Evolutionary conservation across 2,329 filamentous ascomycete genomes (phyloP), one percentile per base, ranked within the genome.

Genomic region (Epichloe elymi): DNA sequence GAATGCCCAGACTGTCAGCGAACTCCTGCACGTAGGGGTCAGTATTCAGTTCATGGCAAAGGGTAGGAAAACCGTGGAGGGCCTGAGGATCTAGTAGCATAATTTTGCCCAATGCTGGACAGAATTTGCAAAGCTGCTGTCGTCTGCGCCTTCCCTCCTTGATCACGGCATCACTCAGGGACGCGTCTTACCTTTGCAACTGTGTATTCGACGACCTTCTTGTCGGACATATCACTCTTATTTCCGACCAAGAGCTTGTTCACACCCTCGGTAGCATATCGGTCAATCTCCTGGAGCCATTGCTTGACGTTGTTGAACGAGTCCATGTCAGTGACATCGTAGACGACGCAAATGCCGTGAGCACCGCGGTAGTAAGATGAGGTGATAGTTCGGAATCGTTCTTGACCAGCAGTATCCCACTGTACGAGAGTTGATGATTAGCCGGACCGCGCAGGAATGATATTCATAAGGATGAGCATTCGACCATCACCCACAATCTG

Each of bases 251-350:
- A 83, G 59, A 98, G 80, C 81, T 98, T 98, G 83, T 98, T 98
- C 67, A 98, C 93, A 59, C 93, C 93, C 74, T 98, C 93, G 60
- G 93, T 98, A 62, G 93, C 93, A 66, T 98, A 97, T 70, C 93
- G 85, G 76, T 98, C 93, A 63, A 98, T 98, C 76, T 98, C 93
- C 73, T 98, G 93, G 56, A 98, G 82, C 93, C 93, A 98, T 79
- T 98, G 93, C 86, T 98, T 97, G 65, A 98, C 93, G 76, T 97
- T 98, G 84, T 98, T 97, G 88, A 98, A 98, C 33, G 88, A 95
- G 71, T 97, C 93, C 91, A 97, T 96, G 71, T 98, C 93, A 61
- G 93, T 98, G 67, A 98, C 93, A 83, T 98, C 93, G 80, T 97
- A 98, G 69, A 98, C 93, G 61, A 98, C 91, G 74, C 93, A 98